A percentile compares a stretch with the other conserved stretches of the same genome.
These are phyloP conservation scores for Paragyromitra xinjiangensis DNA, from an alignment of 495 filamentous ascomycete species.

Conservation along the genomic window DNA sequence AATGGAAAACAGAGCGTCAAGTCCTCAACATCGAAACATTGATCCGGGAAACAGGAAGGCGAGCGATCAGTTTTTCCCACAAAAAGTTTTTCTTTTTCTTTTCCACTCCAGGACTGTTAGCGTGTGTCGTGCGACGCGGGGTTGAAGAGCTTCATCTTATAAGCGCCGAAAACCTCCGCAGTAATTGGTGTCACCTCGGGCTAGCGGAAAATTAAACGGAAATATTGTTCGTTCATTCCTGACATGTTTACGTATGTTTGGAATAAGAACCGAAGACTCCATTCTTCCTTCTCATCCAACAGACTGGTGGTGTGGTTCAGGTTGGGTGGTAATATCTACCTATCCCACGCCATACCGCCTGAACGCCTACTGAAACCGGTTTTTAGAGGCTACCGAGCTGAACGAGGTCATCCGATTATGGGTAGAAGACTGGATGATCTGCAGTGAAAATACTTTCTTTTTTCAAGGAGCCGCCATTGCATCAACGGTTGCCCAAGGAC, in stretches of 20 bases:
- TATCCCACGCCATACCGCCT: not conserved
- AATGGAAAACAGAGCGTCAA: not conserved
- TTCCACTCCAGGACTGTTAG: not conserved
- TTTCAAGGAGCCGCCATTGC: conserved; percentile 5
- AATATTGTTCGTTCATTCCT: not conserved
- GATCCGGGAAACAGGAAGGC: conserved; percentile 16
- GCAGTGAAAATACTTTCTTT: not conserved
- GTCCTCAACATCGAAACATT: conserved; percentile 8
- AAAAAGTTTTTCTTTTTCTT: not conserved
- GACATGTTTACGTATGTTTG: not conserved
- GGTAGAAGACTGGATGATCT: not conserved
- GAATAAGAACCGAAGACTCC: not conserved
- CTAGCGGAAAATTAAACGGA: not conserved
- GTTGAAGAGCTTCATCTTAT: conserved; percentile 2
- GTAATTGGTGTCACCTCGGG: not conserved
- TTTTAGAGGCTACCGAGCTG: not conserved
- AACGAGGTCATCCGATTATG: not conserved
- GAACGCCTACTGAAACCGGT: not conserved
- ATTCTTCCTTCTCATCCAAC: not conserved
- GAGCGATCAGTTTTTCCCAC: not conserved
- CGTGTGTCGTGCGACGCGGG: conserved; percentile 23
- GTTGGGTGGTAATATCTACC: not conserved
- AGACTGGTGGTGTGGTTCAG: not conserved
- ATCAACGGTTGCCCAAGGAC: not conserved
- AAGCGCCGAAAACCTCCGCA: conserved; percentile 6